Conservation (phyloP, 257 asterid species). For the Fraxinus quadrangulata region DNA sequence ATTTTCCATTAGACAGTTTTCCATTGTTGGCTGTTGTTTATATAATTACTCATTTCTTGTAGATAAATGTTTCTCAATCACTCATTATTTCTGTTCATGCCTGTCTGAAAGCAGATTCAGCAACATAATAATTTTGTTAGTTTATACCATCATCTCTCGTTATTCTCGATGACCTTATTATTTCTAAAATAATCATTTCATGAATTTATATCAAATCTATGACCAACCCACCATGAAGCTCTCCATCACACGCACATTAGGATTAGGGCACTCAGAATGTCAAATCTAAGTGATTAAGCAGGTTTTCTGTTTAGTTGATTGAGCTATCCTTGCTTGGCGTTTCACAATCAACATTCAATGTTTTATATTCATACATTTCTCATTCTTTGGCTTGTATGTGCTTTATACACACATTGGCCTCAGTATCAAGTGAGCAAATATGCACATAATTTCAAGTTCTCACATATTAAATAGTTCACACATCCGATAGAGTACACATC, state of each 20-base stretch:
- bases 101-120: not conserved
- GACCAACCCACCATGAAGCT: not conserved
- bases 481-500: not conserved
- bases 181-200: not conserved
- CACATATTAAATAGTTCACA: no score
- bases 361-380: not conserved
- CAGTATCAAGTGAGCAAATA: not conserved
- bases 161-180: not conserved
- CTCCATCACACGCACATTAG: not conserved
- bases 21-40: constrained; percentile 14
- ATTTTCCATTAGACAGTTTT: constrained; percentile 12
- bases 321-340: not conserved
- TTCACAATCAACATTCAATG: not conserved
- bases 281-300: not conserved
- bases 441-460: not conserved
- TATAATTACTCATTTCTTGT: not conserved
- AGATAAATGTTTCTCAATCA: not conserved
- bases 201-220: not conserved
- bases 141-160: not conserved
- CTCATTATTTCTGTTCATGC: not conserved
- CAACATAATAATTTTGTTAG: constrained; percentile 7
- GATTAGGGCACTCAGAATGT: not conserved
- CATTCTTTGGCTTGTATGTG: not conserved
- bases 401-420: not conserved
- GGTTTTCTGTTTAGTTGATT: not conserved